Evolutionary conservation across 1,284 basidiomycete species (phyloP), one percentile per base, ranked within the genome.

Genomic region (Cerrena zonata): DNA sequence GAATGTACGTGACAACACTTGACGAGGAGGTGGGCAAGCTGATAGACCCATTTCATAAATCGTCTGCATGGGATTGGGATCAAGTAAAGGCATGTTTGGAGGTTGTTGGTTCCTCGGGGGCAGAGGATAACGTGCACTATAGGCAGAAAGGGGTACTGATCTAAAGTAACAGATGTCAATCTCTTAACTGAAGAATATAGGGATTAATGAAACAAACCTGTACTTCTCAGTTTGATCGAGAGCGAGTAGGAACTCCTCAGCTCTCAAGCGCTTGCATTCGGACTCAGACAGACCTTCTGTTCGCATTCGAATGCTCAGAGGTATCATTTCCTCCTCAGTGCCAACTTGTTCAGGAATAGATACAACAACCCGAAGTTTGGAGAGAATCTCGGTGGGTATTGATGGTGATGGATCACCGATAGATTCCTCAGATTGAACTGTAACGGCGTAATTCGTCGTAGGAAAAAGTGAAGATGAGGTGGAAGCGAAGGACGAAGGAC

Each of bases 141-240:
- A 79, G n/a, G 70, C 64, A 18, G 63, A 49, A 7, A 71, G 68
- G 18, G 70, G 64, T 12, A 64, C 58, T 23, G 65, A 19, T 25
- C 36, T 40, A 48, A 40, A 23, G 25, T 39, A 21, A 42, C 12
- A 10, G 27, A 4, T 24, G 25, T 23, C 11, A 23, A 45, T 11
- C 3, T 39, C 26, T 19, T 18, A 23, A 45, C 44, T 56, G 26
- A 21, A 43, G 25, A 18, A 26, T 24, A n/a, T 18, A 46, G 12
- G 18, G n/a, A 5, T 47, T 43, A n/a, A 13, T 47, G 39, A 45
- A 21, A 64, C 77, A 48, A 58, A 88, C 86, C 82, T 75, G 65
- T 76, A 83, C 49, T 73, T 72, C 59, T 90, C 88, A 30, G 69
- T 66, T 56, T 90, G 88, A 42, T 77, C 63, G 15, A 87, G 56